Percentiles rank a stretch among this genome's conserved stretches.
Conservation (phyloP, 164 flowering plant species). For the Magnolia kwangsiensis region DNA sequence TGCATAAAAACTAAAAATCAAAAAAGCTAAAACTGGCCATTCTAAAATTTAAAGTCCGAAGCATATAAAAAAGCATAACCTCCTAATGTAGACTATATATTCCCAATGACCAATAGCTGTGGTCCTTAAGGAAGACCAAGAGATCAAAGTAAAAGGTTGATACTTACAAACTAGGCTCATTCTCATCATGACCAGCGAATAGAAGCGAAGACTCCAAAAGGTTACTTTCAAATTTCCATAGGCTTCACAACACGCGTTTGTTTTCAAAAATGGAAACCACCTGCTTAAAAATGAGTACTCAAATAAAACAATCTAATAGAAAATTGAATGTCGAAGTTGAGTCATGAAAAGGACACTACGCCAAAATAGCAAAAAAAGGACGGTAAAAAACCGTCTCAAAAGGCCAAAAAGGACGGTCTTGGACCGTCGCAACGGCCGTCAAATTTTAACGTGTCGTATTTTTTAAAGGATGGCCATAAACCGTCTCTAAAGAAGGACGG, state of each 20-base stretch:
- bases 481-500: too few relatives aligned
- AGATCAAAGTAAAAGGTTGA: neutral
- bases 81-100: neutral
- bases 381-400: too few relatives aligned
- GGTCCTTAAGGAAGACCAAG: neutral
- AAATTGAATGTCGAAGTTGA: neutral
- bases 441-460: too few relatives aligned
- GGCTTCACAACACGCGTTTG: conserved; percentile 90
- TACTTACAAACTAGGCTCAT: conserved; percentile 96
- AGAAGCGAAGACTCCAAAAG: conserved; percentile 94
- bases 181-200: conserved; percentile 97
- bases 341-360: neutral
- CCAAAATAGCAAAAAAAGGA: too few relatives aligned
- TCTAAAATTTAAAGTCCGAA: neutral
- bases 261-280: conserved; percentile 86
- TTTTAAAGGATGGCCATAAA: too few relatives aligned
- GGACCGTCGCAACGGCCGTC: too few relatives aligned
- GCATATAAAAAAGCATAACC: neutral
- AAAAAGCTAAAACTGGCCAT: neutral
- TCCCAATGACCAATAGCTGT: neutral
- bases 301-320: conserved; percentile 2
- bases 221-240: conserved; percentile 98
- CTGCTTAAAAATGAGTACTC: conserved; percentile 35
- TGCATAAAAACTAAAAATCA: neutral
- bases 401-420: too few relatives aligned